phyloP scores from a whole-genome alignment of 2,329 filamentous ascomycete species.

The Colletotrichum viniferum region DNA sequence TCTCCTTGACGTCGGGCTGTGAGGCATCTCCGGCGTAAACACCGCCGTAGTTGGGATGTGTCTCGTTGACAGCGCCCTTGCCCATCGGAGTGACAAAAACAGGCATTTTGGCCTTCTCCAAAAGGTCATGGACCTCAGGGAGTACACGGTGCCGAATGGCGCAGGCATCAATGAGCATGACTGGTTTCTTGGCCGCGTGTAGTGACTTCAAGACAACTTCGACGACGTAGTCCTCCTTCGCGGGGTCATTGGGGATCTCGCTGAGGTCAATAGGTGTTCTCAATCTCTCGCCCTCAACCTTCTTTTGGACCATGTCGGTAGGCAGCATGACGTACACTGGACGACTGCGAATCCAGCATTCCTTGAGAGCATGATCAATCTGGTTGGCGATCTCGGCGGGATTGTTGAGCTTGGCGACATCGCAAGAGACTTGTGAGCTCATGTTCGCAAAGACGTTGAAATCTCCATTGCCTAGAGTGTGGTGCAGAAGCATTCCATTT shows the following conservation, averaged over 20 bases:
- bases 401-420: conserved; percentile 72
- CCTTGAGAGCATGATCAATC: conserved; percentile 77
- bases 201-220: conserved; percentile 77
- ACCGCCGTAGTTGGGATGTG: conserved; percentile 76
- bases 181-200: conserved; percentile 72
- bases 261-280: conserved; percentile 72
- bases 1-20: conserved; percentile 64
- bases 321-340: conserved; percentile 87
- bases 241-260: conserved; percentile 68
- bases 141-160: conserved; percentile 78
- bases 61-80: conserved; percentile 82
- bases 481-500: conserved; percentile 60
- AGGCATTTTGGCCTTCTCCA: conserved; percentile 76
- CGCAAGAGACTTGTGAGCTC: conserved; percentile 73
- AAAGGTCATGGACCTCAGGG: conserved; percentile 72
- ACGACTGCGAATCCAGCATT: conserved; percentile 75
- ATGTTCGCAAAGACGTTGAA: conserved; percentile 85
- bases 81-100: conserved; percentile 92
- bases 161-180: conserved; percentile 84
- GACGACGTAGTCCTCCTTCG: conserved; percentile 82
- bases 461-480: conserved; percentile 78
- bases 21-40: conserved; percentile 85
- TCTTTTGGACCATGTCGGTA: conserved; percentile 78
- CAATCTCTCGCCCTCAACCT: conserved; percentile 75
- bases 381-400: conserved; percentile 72